These are phyloP conservation scores for Meredithiella fracta DNA, from an alignment of 2,329 filamentous ascomycete species.

Conservation along the genomic window DNA sequence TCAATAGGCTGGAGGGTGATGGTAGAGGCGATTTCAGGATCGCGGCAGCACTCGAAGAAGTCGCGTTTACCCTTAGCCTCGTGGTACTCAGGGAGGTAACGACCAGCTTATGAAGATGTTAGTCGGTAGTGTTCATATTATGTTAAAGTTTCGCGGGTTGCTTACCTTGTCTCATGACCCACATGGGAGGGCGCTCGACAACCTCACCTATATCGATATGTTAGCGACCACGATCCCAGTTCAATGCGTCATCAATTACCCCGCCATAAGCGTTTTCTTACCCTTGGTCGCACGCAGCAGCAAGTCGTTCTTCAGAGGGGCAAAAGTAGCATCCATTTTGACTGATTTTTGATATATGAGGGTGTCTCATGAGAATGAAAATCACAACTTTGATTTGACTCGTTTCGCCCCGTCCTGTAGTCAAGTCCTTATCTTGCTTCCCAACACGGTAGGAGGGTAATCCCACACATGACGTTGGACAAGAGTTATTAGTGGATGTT, in stretches of 20 bases:
- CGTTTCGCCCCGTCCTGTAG: background rate
- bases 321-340: constrained; percentile 32
- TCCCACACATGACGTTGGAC: background rate
- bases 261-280: constrained; percentile 24
- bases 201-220: constrained; percentile 47
- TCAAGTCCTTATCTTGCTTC: background rate
- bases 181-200: constrained; percentile 86
- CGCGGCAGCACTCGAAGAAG: constrained; percentile 96
- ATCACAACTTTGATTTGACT: background rate
- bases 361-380: background rate
- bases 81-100: constrained; percentile 96
- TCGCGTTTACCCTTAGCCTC: constrained; percentile 78
- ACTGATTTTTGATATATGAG: background rate
- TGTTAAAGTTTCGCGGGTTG: background rate
- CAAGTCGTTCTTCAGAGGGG: constrained; percentile 81
- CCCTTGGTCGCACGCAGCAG: constrained; percentile 80
- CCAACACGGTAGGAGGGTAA: background rate
- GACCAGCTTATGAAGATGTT: constrained; percentile 47
- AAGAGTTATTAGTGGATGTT: background rate
- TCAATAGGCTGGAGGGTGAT: constrained; percentile 91
- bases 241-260: background rate
- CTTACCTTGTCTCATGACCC: constrained; percentile 97
- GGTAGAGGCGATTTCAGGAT: constrained; percentile 80
- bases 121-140: background rate
- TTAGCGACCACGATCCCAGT: background rate